Evolutionary conservation across 306 rosid species (phyloP).

Genomic region (Ceratonia siliqua): DNA sequence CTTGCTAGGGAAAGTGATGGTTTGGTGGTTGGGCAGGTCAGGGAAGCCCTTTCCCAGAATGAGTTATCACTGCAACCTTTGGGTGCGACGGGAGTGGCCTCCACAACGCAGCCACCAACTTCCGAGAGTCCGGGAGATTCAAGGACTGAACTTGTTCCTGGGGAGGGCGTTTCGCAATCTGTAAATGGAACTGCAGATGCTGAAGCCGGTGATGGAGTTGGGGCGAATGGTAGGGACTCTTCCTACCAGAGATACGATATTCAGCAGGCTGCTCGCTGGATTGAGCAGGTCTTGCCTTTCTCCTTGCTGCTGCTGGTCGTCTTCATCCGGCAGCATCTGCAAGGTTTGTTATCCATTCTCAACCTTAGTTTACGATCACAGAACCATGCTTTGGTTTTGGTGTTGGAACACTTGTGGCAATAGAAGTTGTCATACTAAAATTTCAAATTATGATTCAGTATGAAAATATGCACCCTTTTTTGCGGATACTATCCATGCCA

Average conservation of each 20-base stretch:
- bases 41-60: slow-evolving; percentile 45
- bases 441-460: neutral
- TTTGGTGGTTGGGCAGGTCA: slow-evolving; percentile 54
- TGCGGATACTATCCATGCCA: neutral
- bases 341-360: slow-evolving; percentile 67
- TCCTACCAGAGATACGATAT: slow-evolving; percentile 95
- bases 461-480: no score
- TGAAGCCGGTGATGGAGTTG: slow-evolving; percentile 54
- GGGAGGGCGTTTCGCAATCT: slow-evolving; percentile 52
- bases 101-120: slow-evolving; percentile 31
- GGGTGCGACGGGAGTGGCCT: slow-evolving; percentile 6
- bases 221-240: slow-evolving; percentile 79
- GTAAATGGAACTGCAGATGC: slow-evolving; percentile 46
- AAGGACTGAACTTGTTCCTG: slow-evolving; percentile 39
- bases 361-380: neutral
- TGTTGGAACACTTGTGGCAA: neutral
- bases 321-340: slow-evolving; percentile 96
- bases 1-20: slow-evolving; percentile 62
- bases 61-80: slow-evolving; percentile 33
- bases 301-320: slow-evolving; percentile 94
- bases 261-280: slow-evolving; percentile 98
- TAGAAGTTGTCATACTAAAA: neutral
- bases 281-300: slow-evolving; percentile 91
- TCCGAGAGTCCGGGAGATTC: slow-evolving; percentile 41
- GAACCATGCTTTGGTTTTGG: slow-evolving; percentile 8